Conservation (phyloP, 768 basidiomycete genomes). For the Russula emetica region DNA sequence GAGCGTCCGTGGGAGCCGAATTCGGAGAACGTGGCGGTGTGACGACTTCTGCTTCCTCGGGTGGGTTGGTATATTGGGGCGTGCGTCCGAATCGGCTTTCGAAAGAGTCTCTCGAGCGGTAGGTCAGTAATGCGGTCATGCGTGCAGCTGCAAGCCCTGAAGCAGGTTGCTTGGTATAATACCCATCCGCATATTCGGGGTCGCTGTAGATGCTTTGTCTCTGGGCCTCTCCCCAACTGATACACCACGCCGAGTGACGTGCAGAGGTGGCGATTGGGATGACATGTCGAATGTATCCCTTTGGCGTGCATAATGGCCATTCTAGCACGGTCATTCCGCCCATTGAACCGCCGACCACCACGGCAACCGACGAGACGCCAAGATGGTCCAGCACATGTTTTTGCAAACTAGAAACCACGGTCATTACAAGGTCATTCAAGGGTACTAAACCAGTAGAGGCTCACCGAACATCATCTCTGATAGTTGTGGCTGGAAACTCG, state of each 20-base stretch:
- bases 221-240: constrained; percentile 97
- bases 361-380: constrained; percentile 74
- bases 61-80: constrained; percentile 42
- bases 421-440: constrained; percentile 19
- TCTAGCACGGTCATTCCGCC: constrained; percentile 97
- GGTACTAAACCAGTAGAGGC: constrained; percentile 29
- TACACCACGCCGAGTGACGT: constrained; percentile 97
- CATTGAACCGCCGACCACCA: constrained; percentile 96
- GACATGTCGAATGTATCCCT: constrained; percentile 73
- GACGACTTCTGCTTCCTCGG: constrained; percentile 29
- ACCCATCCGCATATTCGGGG: constrained; percentile 82
- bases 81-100: constrained; percentile 90
- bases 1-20: constrained; percentile 46
- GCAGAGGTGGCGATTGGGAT: constrained; percentile 94
- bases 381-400: constrained; percentile 82
- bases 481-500: constrained; percentile 86
- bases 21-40: constrained; percentile 50
- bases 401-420: constrained; percentile 57
- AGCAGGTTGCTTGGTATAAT: constrained; percentile 70
- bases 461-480: constrained; percentile 90
- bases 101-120: constrained; percentile 89
- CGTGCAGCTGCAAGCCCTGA: constrained; percentile 89
- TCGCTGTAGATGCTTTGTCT: constrained; percentile 96
- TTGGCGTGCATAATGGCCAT: constrained; percentile 83
- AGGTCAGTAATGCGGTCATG: constrained; percentile 93